A percentile compares a stretch with the other conserved stretches of the same genome.
Evolutionary conservation across 2,329 filamentous ascomycete species (phyloP).

Genomic region (Colletotrichum brevisporum): DNA sequence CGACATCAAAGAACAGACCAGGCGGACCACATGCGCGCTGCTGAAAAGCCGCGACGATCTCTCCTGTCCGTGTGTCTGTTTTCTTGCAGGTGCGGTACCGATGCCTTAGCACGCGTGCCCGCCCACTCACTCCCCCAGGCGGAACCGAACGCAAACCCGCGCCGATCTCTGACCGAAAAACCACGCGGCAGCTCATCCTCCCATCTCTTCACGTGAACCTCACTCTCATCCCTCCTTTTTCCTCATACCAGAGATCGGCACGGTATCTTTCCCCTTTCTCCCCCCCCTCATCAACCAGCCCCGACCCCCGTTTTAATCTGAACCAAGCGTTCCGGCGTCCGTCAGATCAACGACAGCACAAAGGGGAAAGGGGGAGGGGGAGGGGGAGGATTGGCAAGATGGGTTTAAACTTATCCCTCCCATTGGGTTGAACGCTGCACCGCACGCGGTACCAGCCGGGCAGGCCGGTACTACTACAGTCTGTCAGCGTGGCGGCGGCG

Average conservation of each 20-base stretch:
- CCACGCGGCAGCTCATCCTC: slow-evolving; percentile 30
- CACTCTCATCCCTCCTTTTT: slow-evolving; percentile 2
- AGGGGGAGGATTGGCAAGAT: neutral
- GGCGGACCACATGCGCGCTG: neutral
- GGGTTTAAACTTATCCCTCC: slow-evolving; percentile 26
- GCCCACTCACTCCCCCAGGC: slow-evolving; percentile 20
- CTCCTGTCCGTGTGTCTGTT: slow-evolving; percentile 14
- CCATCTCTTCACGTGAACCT: slow-evolving; percentile 16
- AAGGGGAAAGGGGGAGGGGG: too few relatives aligned
- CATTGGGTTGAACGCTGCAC: slow-evolving; percentile 15
- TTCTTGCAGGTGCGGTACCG: neutral
- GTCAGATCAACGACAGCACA: too few relatives aligned
- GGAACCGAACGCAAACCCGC: slow-evolving; percentile 28
- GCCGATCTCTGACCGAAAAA: slow-evolving; percentile 27
- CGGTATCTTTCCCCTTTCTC: slow-evolving; percentile 25
- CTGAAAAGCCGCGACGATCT: neutral
- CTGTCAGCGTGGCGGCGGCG: neutral
- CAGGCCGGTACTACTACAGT: neutral
- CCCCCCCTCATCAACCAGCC: neutral
- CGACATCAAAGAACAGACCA: neutral
- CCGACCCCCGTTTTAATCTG: neutral
- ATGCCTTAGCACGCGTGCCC: slow-evolving; percentile 14
- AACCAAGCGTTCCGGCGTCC: slow-evolving; percentile 7
- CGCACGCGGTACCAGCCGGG: slow-evolving; percentile 9
- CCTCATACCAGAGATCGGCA: slow-evolving; percentile 20